Evolutionary conservation across 2,329 filamentous ascomycete genomes (phyloP).

Genomic region (Fusarium sp.): DNA sequence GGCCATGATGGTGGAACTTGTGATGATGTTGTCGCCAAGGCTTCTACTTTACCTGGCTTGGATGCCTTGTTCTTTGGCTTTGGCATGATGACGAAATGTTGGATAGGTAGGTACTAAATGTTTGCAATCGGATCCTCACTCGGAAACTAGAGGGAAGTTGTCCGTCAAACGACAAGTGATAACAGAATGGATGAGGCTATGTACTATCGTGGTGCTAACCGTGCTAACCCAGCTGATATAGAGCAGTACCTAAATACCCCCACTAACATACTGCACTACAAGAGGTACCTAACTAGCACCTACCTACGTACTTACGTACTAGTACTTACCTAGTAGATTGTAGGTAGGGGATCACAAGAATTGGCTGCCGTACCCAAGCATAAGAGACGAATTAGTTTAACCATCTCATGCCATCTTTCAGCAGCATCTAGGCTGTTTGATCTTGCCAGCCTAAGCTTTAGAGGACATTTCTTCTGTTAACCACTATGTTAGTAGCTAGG

Average conservation of each 20-base stretch:
- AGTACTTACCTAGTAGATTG: neutral
- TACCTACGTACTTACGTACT: too few relatives aligned
- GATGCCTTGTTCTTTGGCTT: conserved; percentile 50
- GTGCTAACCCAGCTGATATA: neutral
- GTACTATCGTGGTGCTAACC: neutral
- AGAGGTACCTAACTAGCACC: too few relatives aligned
- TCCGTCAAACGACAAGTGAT: neutral
- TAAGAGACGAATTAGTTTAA: neutral
- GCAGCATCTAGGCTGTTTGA: neutral
- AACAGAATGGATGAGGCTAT: neutral
- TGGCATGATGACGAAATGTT: conserved; percentile 45
- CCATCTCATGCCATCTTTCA: neutral
- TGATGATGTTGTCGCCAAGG: conserved; percentile 44
- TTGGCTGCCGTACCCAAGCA: neutral
- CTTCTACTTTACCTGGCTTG: conserved; percentile 41
- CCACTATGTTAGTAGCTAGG: neutral
- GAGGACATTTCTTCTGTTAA: neutral
- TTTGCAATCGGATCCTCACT: neutral
- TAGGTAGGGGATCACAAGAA: neutral
- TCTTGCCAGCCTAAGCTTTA: neutral
- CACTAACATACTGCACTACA: too few relatives aligned
- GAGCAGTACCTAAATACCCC: neutral
- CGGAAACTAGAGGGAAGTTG: neutral
- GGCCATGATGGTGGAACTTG: conserved; percentile 70
- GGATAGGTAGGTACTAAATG: neutral